Conservation (phyloP, 306 rosid species). For the Cucurbita pepo region DNA sequence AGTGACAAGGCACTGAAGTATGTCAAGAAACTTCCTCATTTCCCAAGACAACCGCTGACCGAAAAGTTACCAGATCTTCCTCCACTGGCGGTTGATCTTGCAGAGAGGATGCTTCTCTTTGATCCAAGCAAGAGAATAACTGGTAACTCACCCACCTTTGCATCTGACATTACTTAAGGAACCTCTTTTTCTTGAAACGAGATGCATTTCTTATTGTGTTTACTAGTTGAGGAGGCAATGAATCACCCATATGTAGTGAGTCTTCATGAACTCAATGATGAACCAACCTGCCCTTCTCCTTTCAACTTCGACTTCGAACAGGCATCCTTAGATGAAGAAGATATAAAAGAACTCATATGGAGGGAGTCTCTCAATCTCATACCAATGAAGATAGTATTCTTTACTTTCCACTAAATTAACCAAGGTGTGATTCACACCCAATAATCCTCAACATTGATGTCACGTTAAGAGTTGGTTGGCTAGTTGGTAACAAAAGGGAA, state of each 20-base stretch:
- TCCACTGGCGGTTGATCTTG: conserved; percentile 72
- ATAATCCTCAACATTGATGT: not conserved
- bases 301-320: conserved; percentile 76
- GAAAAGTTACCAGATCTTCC: no score
- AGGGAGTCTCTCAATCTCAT: conserved; percentile 38
- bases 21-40: conserved; percentile 69
- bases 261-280: conserved; percentile 95
- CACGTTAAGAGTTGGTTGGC: not conserved
- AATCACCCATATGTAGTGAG: conserved; percentile 76
- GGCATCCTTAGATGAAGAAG: conserved; percentile 63
- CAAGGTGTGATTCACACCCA: no score
- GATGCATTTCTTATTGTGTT: not conserved
- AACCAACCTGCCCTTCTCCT: conserved; percentile 71
- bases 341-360: conserved; percentile 91
- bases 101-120: conserved; percentile 79
- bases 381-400: no score
- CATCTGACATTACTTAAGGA: not conserved
- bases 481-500: not conserved
- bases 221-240: conserved; percentile 74
- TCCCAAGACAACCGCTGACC: no score
- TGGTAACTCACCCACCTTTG: conserved; percentile 32
- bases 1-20: conserved; percentile 90
- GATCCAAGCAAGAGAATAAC: conserved; percentile 87
- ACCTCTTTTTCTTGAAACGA: conserved; percentile 2
- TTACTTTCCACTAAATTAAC: no score